phyloP scores from a whole-genome alignment of 768 basidiomycete genomes.

The Astraeus odoratus region DNA sequence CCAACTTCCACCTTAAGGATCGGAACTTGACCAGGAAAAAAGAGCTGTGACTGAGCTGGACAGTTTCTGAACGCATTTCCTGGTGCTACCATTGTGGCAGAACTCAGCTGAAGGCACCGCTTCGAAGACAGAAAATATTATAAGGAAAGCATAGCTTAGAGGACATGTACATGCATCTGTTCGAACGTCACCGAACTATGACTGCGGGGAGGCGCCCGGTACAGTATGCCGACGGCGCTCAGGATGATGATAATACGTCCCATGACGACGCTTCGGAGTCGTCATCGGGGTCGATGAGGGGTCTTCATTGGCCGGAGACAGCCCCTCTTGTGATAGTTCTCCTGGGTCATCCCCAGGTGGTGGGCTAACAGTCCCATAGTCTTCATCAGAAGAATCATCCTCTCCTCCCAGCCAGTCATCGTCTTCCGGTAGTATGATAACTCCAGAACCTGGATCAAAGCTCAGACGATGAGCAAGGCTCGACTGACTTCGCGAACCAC shows the following conservation, averaged over 20 bases:
- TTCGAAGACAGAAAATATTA: background rate
- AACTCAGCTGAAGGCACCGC: no score
- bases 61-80: no score
- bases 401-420: conserved; percentile 58
- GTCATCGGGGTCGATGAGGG: conserved; percentile 22
- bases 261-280: conserved; percentile 52
- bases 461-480: conserved; percentile 57
- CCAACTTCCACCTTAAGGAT: no score
- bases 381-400: conserved; percentile 38
- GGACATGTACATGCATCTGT: background rate
- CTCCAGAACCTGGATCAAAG: conserved; percentile 81
- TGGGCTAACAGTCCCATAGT: conserved; percentile 32
- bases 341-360: conserved; percentile 14
- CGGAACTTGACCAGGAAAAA: no score
- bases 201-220: conserved; percentile 50
- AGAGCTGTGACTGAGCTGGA: no score
- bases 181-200: conserved; percentile 12
- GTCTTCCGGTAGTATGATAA: conserved; percentile 81
- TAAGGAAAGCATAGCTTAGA: conserved; percentile 14
- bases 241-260: conserved; percentile 84
- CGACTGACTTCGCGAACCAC: conserved; percentile 17
- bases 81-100: no score
- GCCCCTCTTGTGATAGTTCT: conserved; percentile 19
- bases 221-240: conserved; percentile 49
- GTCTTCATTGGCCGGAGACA: conserved; percentile 2